A percentile compares a stretch with the other conserved stretches of the same genome.
These are phyloP conservation scores for Ormosia semicastrata DNA, from an alignment of 306 rosid genomes.

Conservation along the genomic window DNA sequence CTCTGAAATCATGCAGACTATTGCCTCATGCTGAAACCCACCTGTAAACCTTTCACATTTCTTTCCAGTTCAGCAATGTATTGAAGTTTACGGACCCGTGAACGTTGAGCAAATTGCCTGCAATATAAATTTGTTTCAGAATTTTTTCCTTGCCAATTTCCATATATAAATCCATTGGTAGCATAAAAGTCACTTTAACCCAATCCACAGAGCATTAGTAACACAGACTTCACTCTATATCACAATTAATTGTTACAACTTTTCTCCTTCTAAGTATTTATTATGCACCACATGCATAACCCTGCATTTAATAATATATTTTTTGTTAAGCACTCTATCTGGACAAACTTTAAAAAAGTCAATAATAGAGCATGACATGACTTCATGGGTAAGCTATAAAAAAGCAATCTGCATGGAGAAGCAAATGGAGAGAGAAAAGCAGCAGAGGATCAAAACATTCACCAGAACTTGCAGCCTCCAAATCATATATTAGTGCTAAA, in stretches of 20 bases:
- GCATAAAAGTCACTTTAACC: neutral
- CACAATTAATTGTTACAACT: neutral
- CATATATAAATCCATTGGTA: neutral
- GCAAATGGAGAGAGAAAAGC: neutral
- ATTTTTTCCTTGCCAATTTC: neutral
- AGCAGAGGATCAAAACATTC: conserved; percentile 21
- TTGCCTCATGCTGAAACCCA: conserved; percentile 39
- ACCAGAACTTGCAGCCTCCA: conserved; percentile 20
- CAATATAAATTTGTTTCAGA: conserved; percentile 34
- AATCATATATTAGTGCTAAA: neutral
- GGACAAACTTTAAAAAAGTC: conserved; percentile 3
- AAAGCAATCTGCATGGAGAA: conserved; percentile 17
- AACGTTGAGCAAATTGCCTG: conserved; percentile 99
- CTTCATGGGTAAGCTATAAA: neutral
- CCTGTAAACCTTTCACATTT: conserved; percentile 93
- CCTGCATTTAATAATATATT: neutral
- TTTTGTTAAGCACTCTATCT: neutral
- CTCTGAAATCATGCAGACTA: neutral
- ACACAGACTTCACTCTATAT: conserved; percentile 1
- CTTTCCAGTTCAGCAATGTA: conserved; percentile 98
- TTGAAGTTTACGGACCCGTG: conserved; percentile 96
- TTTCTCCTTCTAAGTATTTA: neutral
- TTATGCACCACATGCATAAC: neutral
- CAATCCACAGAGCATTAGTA: neutral
- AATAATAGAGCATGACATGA: neutral